phyloP scores from a whole-genome alignment of 169 alveolate species.

The Plasmodium vivax region DNA sequence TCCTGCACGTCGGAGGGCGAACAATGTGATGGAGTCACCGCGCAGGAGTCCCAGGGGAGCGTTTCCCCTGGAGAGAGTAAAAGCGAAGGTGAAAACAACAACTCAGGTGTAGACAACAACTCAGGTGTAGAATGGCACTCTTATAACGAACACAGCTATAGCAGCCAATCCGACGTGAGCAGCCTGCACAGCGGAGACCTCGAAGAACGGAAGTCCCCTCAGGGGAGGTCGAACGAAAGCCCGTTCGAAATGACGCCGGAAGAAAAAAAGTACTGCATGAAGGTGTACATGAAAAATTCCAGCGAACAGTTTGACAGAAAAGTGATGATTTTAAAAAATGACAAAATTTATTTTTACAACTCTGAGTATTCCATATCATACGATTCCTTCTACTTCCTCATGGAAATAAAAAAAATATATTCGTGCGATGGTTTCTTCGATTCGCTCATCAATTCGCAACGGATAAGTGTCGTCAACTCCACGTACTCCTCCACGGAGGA shows the following conservation, averaged over 20 bases:
- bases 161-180: conserved; percentile 21
- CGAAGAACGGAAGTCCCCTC: not conserved
- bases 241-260: conserved; percentile 25
- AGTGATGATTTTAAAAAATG: conserved; percentile 51
- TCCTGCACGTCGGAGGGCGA: not conserved
- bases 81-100: not conserved
- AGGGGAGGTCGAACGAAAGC: not conserved
- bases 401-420: conserved; percentile 67
- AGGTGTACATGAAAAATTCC: conserved; percentile 58
- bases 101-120: not conserved
- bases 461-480: conserved; percentile 11
- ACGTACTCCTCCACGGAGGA: conserved; percentile 53
- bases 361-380: conserved; percentile 63
- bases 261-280: conserved; percentile 36
- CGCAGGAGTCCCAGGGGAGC: not conserved
- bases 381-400: conserved; percentile 65
- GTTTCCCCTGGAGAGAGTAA: not conserved
- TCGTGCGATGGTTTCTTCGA: conserved; percentile 70
- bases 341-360: conserved; percentile 43
- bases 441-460: conserved; percentile 50
- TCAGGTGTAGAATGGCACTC: not conserved
- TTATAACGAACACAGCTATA: not conserved
- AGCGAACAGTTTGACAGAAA: conserved; percentile 41
- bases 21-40: not conserved
- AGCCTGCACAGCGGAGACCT: conserved; percentile 18